These are phyloP conservation scores for Pichia kudriavzevii DNA, from an alignment of 1,139 yeast genomes.

Conservation along the genomic window DNA sequence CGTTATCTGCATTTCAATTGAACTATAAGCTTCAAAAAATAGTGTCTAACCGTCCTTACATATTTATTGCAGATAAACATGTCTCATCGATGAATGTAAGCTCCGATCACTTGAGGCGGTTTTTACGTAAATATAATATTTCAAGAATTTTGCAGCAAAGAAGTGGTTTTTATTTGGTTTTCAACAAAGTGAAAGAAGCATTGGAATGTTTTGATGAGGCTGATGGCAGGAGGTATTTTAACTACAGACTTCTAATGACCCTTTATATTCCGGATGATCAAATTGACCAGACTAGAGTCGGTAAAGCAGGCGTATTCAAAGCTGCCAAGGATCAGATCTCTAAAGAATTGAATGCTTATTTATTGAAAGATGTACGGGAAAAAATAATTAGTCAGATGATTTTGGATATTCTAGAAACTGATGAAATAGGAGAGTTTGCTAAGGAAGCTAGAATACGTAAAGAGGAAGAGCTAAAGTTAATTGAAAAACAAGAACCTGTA, in stretches of 20 bases:
- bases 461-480: slow-evolving; percentile 21
- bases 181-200: slow-evolving; percentile 58
- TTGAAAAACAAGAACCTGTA: slow-evolving; percentile 15
- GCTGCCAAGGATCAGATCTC: slow-evolving; percentile 48
- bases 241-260: slow-evolving; percentile 50
- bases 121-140: slow-evolving; percentile 53
- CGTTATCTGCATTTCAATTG: slow-evolving; percentile 26
- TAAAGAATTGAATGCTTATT: slow-evolving; percentile 55
- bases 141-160: slow-evolving; percentile 54
- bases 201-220: slow-evolving; percentile 57
- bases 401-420: slow-evolving; percentile 53
- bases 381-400: slow-evolving; percentile 68
- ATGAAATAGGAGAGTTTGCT: slow-evolving; percentile 48
- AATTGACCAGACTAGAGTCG: slow-evolving; percentile 22
- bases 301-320: slow-evolving; percentile 15
- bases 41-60: slow-evolving; percentile 49
- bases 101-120: slow-evolving; percentile 47
- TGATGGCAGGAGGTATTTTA: slow-evolving; percentile 51
- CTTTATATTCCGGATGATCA: slow-evolving; percentile 29
- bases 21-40: slow-evolving; percentile 41
- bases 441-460: slow-evolving; percentile 36
- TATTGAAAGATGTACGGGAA: slow-evolving; percentile 68
- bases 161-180: slow-evolving; percentile 65
- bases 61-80: slow-evolving; percentile 47
- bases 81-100: slow-evolving; percentile 45